Base-by-base conservation (phyloP, 768 basidiomycete species). In the Lactifluus pinguis region DNA sequence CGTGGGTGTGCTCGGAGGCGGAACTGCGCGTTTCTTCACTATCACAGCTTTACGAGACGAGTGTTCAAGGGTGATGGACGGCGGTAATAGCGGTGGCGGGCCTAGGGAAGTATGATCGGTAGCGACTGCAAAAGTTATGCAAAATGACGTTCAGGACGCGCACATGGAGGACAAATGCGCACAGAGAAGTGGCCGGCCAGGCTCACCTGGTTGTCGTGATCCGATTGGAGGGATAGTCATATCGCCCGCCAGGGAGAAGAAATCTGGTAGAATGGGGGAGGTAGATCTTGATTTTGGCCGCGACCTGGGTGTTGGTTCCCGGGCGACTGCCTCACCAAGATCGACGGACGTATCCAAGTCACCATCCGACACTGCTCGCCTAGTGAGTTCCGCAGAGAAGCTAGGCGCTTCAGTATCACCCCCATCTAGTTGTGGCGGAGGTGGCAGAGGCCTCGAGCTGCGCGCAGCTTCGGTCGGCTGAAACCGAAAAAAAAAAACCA, bases 291-390 rank as follows among this genome's bases (percentile, higher is more conserved):
- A 45, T 30, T 45, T 45, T 25, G 17, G 44, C 25, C 4, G 29
- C 2, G 9, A 14, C 1, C 36, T 29, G 30, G 47, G 10, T 10
- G 38, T 13, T 7, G 44, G 42, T 2, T 56, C 25, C 15, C 56
- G 56, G 9, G 56, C 14, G 21, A 62, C 17, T 21, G 56, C 52
- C 39, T 62, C 56, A 11, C 61, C 61, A 6, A 62, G 47, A 45
- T 62, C 61, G 4, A 49, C 45, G 14, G 52, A 62, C 34, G n/a
- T 9, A 7, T 62, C 61, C 5, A 62, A n/a, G 36, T 58, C 55
- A 44, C 38, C 10, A 44, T 62, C 52, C 25, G 4, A 29, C 1
- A 41, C 39, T 6, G 57, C 21, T 8, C 17, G 47, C 13, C 44
- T 19, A 4, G 29, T 48, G 10, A 17, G 19, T 11, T 39, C 44